phyloP scores from a whole-genome alignment of 495 filamentous ascomycete species.

The Lasiosphaeria ovina region DNA sequence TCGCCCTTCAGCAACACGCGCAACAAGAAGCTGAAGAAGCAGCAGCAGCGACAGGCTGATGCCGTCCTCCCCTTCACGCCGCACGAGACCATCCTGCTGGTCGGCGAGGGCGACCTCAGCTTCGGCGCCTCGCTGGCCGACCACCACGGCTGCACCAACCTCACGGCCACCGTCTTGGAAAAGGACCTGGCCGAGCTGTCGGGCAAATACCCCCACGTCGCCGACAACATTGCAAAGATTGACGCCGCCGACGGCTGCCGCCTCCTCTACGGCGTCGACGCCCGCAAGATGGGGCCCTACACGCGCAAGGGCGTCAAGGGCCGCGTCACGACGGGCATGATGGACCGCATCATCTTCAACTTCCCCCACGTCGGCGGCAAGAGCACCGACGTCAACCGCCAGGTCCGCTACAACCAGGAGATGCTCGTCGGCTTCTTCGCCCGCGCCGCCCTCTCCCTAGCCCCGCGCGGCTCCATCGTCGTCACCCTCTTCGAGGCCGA shows the following conservation, averaged over 20 bases:
- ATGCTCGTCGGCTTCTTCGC: conserved; percentile 82
- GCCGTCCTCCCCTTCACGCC: conserved; percentile 74
- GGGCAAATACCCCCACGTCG: conserved; percentile 76
- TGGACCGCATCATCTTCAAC: conserved; percentile 85
- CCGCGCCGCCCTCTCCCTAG: conserved; percentile 43
- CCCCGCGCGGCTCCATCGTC: conserved; percentile 64
- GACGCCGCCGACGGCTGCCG: conserved; percentile 35
- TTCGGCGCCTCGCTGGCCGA: conserved; percentile 74
- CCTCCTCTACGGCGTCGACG: conserved; percentile 72
- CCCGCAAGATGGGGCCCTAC: conserved; percentile 61
- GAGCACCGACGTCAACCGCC: conserved; percentile 87
- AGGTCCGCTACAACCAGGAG: conserved; percentile 90
- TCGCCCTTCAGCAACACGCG: background rate
- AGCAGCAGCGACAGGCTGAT: conserved; percentile 38
- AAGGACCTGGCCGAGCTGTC: conserved; percentile 45
- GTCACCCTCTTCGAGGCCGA: conserved; percentile 89
- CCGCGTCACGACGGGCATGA: conserved; percentile 39
- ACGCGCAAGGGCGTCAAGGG: conserved; percentile 21
- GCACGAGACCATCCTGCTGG: conserved; percentile 69
- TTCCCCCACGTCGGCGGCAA: conserved; percentile 95
- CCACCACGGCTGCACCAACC: conserved; percentile 64
- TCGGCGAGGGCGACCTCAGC: conserved; percentile 95
- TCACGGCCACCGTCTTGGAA: conserved; percentile 57
- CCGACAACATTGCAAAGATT: conserved; percentile 57
- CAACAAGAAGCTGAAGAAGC: conserved; percentile 18